Conservation (phyloP, 192 early-diverging fungal genomes). For the Backusella sp. region DNA sequence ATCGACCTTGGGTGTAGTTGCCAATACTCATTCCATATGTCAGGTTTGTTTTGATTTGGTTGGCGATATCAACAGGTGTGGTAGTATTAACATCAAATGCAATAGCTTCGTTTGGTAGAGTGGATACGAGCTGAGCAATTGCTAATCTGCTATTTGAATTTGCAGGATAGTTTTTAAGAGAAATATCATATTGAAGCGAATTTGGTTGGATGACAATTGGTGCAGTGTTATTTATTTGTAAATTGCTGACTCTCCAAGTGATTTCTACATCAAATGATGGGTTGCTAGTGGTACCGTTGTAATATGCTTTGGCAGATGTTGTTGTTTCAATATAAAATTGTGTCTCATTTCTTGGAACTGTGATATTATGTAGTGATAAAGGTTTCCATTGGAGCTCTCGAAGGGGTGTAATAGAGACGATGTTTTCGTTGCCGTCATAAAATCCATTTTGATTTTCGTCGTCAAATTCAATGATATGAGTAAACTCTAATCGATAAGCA, state of each 20-base stretch:
- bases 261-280: slow-evolving; percentile 15
- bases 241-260: slow-evolving; percentile 17
- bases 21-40: slow-evolving; percentile 37
- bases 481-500: slow-evolving; percentile 26
- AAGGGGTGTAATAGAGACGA: slow-evolving; percentile 22
- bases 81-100: slow-evolving; percentile 32
- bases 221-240: slow-evolving; percentile 34
- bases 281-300: slow-evolving; percentile 10
- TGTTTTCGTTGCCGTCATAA: slow-evolving; percentile 24
- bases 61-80: slow-evolving; percentile 22
- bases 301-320: slow-evolving; percentile 12
- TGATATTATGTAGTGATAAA: slow-evolving; percentile 20
- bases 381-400: slow-evolving; percentile 24
- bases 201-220: slow-evolving; percentile 30
- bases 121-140: slow-evolving; percentile 23
- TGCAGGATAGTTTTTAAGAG: slow-evolving; percentile 13
- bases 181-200: slow-evolving; percentile 35
- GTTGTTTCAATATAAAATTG: slow-evolving; percentile 26
- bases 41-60: slow-evolving; percentile 29
- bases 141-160: slow-evolving; percentile 15
- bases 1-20: slow-evolving; percentile 34
- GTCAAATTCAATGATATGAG: slow-evolving; percentile 32
- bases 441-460: slow-evolving; percentile 36
- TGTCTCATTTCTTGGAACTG: slow-evolving; percentile 12
- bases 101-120: neutral